phyloP scores from a whole-genome alignment of 2,329 filamentous ascomycete genomes.

The Fusarium sp. region DNA sequence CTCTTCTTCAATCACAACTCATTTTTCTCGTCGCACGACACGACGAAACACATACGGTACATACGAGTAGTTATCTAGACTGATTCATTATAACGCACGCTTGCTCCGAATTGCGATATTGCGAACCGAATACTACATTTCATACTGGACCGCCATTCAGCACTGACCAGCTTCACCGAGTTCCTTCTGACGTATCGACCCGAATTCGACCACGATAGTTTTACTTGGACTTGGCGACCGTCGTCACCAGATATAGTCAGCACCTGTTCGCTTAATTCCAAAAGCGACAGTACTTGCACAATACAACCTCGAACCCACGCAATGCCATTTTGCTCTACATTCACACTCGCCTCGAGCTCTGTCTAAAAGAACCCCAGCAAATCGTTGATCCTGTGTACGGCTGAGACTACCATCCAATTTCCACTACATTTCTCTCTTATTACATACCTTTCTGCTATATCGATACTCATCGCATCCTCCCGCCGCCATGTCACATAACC shows the following conservation, averaged over 20 bases:
- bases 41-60: slow-evolving; percentile 14
- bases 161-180: slow-evolving; percentile 32
- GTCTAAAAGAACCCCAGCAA: slow-evolving; percentile 16
- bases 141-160: slow-evolving; percentile 15
- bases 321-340: slow-evolving; percentile 33
- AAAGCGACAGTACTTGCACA: slow-evolving; percentile 4
- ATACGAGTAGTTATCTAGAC: slow-evolving; percentile 1
- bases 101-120: slow-evolving; percentile 11
- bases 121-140: slow-evolving; percentile 1
- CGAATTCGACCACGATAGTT: slow-evolving; percentile 23
- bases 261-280: slow-evolving; percentile 8
- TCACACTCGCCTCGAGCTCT: slow-evolving; percentile 16
- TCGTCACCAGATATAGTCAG: not conserved
- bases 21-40: slow-evolving; percentile 17
- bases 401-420: slow-evolving; percentile 3
- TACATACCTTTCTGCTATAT: not conserved
- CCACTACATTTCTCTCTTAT: not conserved
- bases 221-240: slow-evolving; percentile 3
- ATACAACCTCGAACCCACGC: slow-evolving; percentile 11
- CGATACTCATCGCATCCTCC: not conserved
- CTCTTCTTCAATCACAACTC: slow-evolving; percentile 28
- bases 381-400: slow-evolving; percentile 17
- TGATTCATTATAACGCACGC: not conserved
- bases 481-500: slow-evolving; percentile 49
- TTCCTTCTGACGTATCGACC: slow-evolving; percentile 33